Percentiles rank a stretch among this genome's conserved stretches.
Evolutionary conservation across 2,329 filamentous ascomycete species (phyloP).

Genomic region (Clonostachys chloroleuca): DNA sequence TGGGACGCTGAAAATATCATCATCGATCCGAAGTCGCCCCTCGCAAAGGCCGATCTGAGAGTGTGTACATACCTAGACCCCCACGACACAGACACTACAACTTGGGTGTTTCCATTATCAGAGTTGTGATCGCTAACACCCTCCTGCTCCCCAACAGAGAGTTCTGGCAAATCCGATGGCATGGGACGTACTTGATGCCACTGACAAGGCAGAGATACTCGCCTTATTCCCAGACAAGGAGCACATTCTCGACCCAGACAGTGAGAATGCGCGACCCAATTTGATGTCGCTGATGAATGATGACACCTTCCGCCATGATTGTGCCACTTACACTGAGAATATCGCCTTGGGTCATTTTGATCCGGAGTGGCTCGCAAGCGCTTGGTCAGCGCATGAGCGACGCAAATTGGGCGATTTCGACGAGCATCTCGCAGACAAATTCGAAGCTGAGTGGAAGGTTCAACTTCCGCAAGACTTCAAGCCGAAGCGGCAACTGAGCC

Average conservation of each 20-base stretch:
- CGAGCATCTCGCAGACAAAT: slow-evolving; percentile 34
- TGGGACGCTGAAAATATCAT: slow-evolving; percentile 28
- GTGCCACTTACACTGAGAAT: slow-evolving; percentile 38
- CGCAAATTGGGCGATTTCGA: slow-evolving; percentile 46
- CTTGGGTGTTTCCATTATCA: slow-evolving; percentile 21
- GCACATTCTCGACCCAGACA: slow-evolving; percentile 28
- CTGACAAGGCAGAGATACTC: slow-evolving; percentile 27
- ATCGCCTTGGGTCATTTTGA: slow-evolving; percentile 44
- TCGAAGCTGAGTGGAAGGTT: slow-evolving; percentile 42
- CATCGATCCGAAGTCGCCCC: slow-evolving; percentile 27
- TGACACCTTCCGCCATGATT: slow-evolving; percentile 41
- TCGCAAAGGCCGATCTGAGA: slow-evolving; percentile 29
- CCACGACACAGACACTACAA: slow-evolving; percentile 26
- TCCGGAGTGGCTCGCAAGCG: slow-evolving; percentile 45
- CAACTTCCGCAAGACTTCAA: slow-evolving; percentile 27
- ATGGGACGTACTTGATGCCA: slow-evolving; percentile 26
- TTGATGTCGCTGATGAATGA: slow-evolving; percentile 37
- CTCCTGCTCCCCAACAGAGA: slow-evolving; percentile 12
- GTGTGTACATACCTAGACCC: slow-evolving; percentile 18
- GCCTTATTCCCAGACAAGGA: slow-evolving; percentile 27
- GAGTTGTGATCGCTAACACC: slow-evolving; percentile 1
- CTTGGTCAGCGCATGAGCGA: slow-evolving; percentile 44
- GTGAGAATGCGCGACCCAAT: slow-evolving; percentile 30
- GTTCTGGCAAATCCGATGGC: slow-evolving; percentile 29
- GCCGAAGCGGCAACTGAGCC: slow-evolving; percentile 1